Percentiles rank a stretch among this genome's conserved stretches.
phyloP scores from a whole-genome alignment of 441 rosid genomes.

The Croton setiger region DNA sequence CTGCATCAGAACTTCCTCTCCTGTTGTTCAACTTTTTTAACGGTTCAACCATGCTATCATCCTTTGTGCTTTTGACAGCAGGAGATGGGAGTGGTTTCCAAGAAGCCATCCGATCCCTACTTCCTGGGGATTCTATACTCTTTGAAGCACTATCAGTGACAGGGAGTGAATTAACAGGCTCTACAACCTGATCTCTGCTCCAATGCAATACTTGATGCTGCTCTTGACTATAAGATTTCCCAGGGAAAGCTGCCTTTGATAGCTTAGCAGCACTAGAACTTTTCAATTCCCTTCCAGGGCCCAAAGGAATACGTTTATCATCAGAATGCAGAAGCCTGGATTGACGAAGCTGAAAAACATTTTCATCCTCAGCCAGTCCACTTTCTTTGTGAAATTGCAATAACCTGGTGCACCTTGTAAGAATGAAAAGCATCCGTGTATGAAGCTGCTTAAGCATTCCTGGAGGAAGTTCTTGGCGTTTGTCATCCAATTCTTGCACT shows the following conservation, averaged over 20 bases:
- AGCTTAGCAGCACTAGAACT: conserved; percentile 57
- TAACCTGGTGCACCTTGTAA: conserved; percentile 93
- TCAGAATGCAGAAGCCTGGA: conserved; percentile 71
- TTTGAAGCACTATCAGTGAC: conserved; percentile 42
- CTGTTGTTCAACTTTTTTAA: conserved; percentile 29
- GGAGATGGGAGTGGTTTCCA: conserved; percentile 93
- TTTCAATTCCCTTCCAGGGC: conserved; percentile 51
- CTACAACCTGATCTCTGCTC: conserved; percentile 51
- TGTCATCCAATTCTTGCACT: conserved; percentile 97
- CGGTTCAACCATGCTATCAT: conserved; percentile 55
- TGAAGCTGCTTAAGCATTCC: conserved; percentile 91
- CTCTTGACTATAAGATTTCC: conserved; percentile 96
- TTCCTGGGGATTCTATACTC: conserved; percentile 57
- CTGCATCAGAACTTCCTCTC: conserved; percentile 45
- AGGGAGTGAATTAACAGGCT: conserved; percentile 38
- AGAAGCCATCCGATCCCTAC: conserved; percentile 74
- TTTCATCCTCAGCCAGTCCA: conserved; percentile 80
- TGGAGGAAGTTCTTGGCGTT: conserved; percentile 93
- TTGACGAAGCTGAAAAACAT: conserved; percentile 67
- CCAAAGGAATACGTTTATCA: conserved; percentile 56
- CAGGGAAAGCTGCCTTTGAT: conserved; percentile 46
- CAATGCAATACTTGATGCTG: conserved; percentile 66
- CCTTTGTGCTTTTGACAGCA: conserved; percentile 50
- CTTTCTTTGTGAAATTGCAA: conserved; percentile 99
- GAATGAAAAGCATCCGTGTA: conserved; percentile 96